Conservation (phyloP, 2,329 filamentous ascomycete species). For the Xylariaceae sp. region DNA sequence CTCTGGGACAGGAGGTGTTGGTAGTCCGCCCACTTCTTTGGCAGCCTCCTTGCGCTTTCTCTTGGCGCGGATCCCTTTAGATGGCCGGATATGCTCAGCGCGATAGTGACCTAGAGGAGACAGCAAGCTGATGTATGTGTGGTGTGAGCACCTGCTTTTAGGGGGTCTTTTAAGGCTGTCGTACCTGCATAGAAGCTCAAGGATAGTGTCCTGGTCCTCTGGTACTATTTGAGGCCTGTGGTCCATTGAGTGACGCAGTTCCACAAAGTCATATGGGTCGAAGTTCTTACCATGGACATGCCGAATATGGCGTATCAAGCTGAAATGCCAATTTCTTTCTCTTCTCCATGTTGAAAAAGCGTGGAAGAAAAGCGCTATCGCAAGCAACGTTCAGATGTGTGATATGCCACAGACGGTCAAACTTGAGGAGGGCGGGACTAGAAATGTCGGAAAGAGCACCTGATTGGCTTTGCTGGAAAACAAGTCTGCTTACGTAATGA, state of each 20-base stretch:
- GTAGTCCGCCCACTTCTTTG: constrained; percentile 11
- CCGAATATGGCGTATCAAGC: constrained; percentile 62
- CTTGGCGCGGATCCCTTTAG: constrained; percentile 57
- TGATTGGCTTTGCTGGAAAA: no score
- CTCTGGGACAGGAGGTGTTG: constrained; percentile 42
- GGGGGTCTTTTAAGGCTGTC: constrained; percentile 14
- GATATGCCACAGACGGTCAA: no score
- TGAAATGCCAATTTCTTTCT: constrained; percentile 60
- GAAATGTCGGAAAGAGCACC: no score
- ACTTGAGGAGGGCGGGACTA: no score
- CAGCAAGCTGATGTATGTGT: constrained; percentile 38
- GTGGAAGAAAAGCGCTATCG: no score
- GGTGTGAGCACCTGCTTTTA: neutral
- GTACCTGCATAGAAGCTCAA: constrained; percentile 66
- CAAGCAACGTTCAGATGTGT: no score
- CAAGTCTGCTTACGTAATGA: no score
- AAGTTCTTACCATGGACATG: constrained; percentile 51
- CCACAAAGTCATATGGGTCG: neutral
- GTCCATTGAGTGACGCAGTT: neutral
- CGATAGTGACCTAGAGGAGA: constrained; percentile 62
- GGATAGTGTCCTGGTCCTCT: constrained; percentile 58
- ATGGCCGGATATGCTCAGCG: constrained; percentile 47
- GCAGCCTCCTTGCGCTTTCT: constrained; percentile 40
- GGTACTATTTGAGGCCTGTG: constrained; percentile 57
- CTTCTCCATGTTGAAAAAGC: constrained; percentile 37